Evolutionary conservation across 1,284 basidiomycete species (phyloP), one percentile per base, ranked within the genome.

Genomic region (Irpex sp.): DNA sequence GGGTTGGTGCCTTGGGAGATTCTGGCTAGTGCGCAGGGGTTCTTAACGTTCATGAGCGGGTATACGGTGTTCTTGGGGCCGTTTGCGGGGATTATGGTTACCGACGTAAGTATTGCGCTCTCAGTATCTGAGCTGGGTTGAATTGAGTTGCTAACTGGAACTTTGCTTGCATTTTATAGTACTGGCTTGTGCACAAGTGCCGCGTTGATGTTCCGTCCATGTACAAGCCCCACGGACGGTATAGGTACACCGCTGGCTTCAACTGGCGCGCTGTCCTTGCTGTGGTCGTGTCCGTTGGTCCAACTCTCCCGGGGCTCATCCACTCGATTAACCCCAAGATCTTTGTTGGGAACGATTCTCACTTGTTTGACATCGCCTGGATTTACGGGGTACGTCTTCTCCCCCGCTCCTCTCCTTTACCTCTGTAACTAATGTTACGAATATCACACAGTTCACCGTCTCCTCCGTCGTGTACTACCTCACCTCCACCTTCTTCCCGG

Each of bases 51-150:
- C 70, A 88, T 90, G 85, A 83, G 82, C 34, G 89, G 88, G 11
- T 91, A 89, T 68, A 85, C 88, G 0, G 84, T 91, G 15, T 89
- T 91, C 73, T 74, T 91, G 38, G 89, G 89, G 0, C 89, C 89
- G 4, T 88, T 91, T 69, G 86, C 87, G 40, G 89, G 85, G 26
- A 85, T 90, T 66, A 89, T 90, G 86, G 78, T 87, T 31, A 81
- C 82, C n/a, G 89, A 91, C 71, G 88, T 90, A 67, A 70, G n/a
- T n/a, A n/a, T n/a, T n/a, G n/a, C n/a, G n/a, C n/a, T n/a, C n/a
- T n/a, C n/a, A n/a, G n/a, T n/a, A n/a, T n/a, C n/a, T n/a, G n/a
- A n/a, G n/a, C n/a, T n/a, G n/a, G n/a, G n/a, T n/a, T n/a, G n/a
- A n/a, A n/a, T n/a, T n/a, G n/a, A n/a, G n/a, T n/a, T n/a, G n/a